A percentile compares a stretch with the other conserved stretches of the same genome.
phyloP scores from a whole-genome alignment of 139 green algal species.

The Pycnococcus provasolii region DNA sequence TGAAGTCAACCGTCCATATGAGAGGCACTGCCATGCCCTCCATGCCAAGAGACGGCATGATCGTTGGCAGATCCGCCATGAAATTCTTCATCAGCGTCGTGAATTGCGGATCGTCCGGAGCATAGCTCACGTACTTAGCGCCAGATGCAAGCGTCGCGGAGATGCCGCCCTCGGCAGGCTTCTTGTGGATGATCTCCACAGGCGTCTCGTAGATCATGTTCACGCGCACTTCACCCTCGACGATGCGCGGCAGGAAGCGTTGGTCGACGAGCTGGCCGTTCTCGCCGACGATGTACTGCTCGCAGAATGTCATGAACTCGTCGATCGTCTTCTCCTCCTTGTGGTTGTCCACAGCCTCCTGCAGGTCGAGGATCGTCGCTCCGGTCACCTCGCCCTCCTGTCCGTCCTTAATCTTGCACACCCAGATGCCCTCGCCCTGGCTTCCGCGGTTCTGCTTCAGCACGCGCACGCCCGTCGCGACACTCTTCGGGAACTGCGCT shows the following conservation, averaged over 20 bases:
- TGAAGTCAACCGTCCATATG: conserved; percentile 34
- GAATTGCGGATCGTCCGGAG: conserved; percentile 19
- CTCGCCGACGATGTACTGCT: conserved; percentile 25
- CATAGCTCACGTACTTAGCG: conserved; percentile 26
- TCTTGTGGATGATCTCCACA: conserved; percentile 35
- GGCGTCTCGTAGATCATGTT: conserved; percentile 34
- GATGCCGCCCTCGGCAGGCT: conserved; percentile 28
- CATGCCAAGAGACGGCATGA: conserved; percentile 17
- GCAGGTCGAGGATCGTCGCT: conserved; percentile 18
- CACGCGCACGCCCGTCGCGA: conserved; percentile 20
- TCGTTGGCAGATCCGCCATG: conserved; percentile 26
- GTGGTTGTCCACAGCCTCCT: conserved; percentile 18
- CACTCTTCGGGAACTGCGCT: conserved; percentile 32
- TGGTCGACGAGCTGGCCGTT: conserved; percentile 30
- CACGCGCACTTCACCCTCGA: conserved; percentile 32
- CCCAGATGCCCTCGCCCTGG: conserved; percentile 34
- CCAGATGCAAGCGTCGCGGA: conserved; percentile 24
- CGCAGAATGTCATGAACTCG: conserved; percentile 30
- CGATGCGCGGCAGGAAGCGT: not conserved
- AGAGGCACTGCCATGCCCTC: conserved; percentile 22
- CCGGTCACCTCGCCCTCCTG: conserved; percentile 17
- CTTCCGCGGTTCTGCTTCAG: conserved; percentile 33
- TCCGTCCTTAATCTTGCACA: conserved; percentile 30
- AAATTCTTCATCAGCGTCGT: conserved; percentile 24
- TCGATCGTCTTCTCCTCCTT: conserved; percentile 14